Evolutionary conservation across 768 basidiomycete genomes (phyloP), one percentile per base, ranked within the genome.

Genomic region (Leccinum longicurvipes): DNA sequence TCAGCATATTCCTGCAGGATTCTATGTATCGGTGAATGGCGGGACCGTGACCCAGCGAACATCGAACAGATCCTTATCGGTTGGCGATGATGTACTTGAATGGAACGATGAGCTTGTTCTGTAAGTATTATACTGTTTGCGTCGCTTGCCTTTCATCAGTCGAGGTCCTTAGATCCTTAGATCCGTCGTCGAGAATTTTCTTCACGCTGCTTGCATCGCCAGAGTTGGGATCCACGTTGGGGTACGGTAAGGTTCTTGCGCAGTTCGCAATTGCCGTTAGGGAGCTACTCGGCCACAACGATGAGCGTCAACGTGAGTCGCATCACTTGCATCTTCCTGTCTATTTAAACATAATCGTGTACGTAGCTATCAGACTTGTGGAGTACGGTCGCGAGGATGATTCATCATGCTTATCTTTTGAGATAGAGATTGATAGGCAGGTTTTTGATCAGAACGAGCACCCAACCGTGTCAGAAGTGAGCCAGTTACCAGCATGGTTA

Each of bases 201-300:
- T 25, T 58, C 32, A 46, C 25, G 5, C 14, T 58, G 3, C n/a
- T 45, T 50, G 57, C 57, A 23, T 55, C 57, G 7, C 55, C 46
- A 32, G 57, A 58, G 21, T 19, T 50, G 34, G 42, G 34, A 19
- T 31, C 47, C 4, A 55, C 34, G 15, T 25, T 58, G 21, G 53
- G 57, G 19, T 21, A 42, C 4, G 53, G 57, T 28, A 53, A 58
- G 31, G 4, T 39, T 19, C 53, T 55, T 15, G 17, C 21, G 11
- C 27, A n/a, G 27, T 50, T 45, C 15, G 47, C 50, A 36, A 28
- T 5, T 15, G 15, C 47, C 2, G 19, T 34, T 6, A 31, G 27
- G 8, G 48, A 49, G 31, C 24, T 49, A 23, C 48, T 32, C 6
- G 14, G 24, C 31, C 21, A 21, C 11, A 9, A 19, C 15, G 31